These are phyloP conservation scores for Colletotrichum chlorophyti DNA, from an alignment of 2,329 filamentous ascomycete species.

Conservation along the genomic window DNA sequence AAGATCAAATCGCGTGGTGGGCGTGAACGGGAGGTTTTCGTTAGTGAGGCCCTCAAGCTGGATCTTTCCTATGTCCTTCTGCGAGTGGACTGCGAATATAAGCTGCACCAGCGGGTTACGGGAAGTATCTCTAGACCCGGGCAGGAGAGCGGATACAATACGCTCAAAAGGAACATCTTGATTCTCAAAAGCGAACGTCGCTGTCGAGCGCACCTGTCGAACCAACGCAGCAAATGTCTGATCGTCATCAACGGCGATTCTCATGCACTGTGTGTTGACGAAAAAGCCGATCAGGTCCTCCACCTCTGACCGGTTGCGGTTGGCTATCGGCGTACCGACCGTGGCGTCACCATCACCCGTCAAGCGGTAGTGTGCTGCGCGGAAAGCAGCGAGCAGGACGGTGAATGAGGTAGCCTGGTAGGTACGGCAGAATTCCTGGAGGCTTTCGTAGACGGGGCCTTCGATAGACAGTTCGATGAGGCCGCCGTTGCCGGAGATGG, in stretches of 20 bases:
- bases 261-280: conserved; percentile 34
- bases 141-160: not conserved
- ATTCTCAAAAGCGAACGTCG: conserved; percentile 26
- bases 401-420: conserved; percentile 16
- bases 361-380: conserved; percentile 25
- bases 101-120: conserved; percentile 16
- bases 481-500: conserved; percentile 25
- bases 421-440: conserved; percentile 26
- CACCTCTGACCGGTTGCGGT: not conserved
- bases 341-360: conserved; percentile 25
- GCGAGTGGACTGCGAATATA: conserved; percentile 5
- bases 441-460: not conserved
- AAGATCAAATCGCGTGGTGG: conserved; percentile 1
- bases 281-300: conserved; percentile 32
- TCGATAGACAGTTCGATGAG: conserved; percentile 17
- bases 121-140: conserved; percentile 6
- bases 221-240: conserved; percentile 6
- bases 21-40: not conserved
- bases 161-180: conserved; percentile 30
- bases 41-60: conserved; percentile 3
- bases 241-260: conserved; percentile 8
- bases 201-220: conserved; percentile 1
- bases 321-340: conserved; percentile 27
- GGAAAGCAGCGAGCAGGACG: conserved; percentile 26
- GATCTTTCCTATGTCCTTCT: not conserved